Base-by-base conservation (phyloP, 305 asterid species). In the Rubia tinctorum region DNA sequence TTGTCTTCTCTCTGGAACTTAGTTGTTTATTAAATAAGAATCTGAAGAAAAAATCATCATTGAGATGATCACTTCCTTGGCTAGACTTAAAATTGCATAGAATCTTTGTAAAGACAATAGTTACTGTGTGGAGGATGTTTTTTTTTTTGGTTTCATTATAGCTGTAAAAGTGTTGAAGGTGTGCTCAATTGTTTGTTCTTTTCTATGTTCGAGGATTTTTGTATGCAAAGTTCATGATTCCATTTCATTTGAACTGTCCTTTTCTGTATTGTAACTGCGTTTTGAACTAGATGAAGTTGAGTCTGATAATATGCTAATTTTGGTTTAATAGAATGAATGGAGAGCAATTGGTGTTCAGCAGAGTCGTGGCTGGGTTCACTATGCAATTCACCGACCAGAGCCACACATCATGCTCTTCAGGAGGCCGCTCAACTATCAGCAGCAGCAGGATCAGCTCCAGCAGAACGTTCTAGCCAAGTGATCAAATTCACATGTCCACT, bases 301-400 rank as follows among this genome's bases (percentile, higher is more conserved):
- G 58, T 44, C 23, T 58, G 9, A 66, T 10, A 42, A 62, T 72
- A 22, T 25, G 47, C 43, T 1, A 1, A 3, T 75, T 37, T 56
- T 45, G 22, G 61, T 61, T 60, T 51, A 18, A 34, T 73, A 93
- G 98, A 93, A 79, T 42, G 97, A 93, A 75, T 93, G 98, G 98
- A 86, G 96, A 70, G 97, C 96, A 6, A 83, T 91, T 69, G 98
- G 98, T 51, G 98, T 93, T 68, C 97, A 93, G 83, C 98, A 93
- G 82, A 93, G 98, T 80, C 89, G 96, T 59, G 97, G 98, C 61
- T 93, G 97, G 98, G 98, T 91, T 30, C 98, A 93, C 84, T 93
- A 93, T 40, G 96, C 97, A 2, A 81, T 93, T 76, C 98, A 93
- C 77, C 95, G 97, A 18, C 98, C 97, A 5, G 98, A 93, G 91